phyloP scores from a whole-genome alignment of 176 grass and related monocot genomes.

The Zizania latifolia region DNA sequence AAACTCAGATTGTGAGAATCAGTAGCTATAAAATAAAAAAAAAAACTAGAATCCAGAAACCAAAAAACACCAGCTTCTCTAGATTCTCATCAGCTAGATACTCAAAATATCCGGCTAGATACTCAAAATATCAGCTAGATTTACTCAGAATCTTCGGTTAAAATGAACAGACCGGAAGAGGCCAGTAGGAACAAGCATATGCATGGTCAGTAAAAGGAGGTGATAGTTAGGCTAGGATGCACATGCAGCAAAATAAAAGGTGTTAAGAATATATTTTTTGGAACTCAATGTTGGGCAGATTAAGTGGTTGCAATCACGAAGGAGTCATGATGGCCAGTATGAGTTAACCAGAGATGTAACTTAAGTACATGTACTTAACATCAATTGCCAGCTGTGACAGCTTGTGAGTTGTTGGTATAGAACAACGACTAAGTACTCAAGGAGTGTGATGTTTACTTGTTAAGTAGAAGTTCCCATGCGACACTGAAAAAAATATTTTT shows the following conservation, averaged over 20 bases:
- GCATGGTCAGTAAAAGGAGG: background rate
- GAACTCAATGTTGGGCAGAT: background rate
- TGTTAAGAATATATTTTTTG: background rate
- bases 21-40: too few species aligned
- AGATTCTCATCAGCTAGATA: too few species aligned
- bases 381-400: background rate
- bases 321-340: constrained; percentile 12
- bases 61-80: too few species aligned
- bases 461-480: too few species aligned
- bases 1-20: too few species aligned
- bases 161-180: too few species aligned
- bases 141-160: too few species aligned
- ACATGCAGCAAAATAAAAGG: background rate
- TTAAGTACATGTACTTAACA: background rate
- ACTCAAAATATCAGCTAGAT: too few species aligned
- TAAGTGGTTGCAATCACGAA: background rate
- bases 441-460: background rate
- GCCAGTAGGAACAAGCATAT: background rate
- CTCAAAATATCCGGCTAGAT: too few species aligned
- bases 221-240: constrained; percentile 46
- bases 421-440: background rate
- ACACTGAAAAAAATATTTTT: too few species aligned
- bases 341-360: constrained; percentile 16
- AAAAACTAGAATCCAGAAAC: too few species aligned
- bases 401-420: too few species aligned